Evolutionary conservation across 805 yeast species (phyloP).

Genomic region (Maudiozyma bulderi): DNA sequence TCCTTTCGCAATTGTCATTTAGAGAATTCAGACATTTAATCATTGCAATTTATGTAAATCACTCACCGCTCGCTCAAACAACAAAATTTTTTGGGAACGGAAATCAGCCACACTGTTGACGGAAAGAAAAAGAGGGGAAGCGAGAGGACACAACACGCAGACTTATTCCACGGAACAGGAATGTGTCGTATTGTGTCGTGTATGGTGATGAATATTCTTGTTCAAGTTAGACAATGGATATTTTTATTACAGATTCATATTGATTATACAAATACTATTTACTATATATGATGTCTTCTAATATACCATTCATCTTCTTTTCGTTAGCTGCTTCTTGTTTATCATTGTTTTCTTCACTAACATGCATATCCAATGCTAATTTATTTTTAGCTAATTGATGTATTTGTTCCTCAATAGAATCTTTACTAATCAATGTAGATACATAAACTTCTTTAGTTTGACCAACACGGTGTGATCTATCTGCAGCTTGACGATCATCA

Average conservation of each 20-base stretch:
- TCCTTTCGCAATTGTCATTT: too few relatives aligned
- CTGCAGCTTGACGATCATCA: constrained; percentile 98
- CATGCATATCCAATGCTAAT: constrained; percentile 60
- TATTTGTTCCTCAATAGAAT: constrained; percentile 85
- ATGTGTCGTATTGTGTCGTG: too few relatives aligned
- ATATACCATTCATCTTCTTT: constrained; percentile 42
- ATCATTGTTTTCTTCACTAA: constrained; percentile 36
- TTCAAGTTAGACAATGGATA: too few relatives aligned
- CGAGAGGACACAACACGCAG: too few relatives aligned
- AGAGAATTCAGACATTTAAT: too few relatives aligned
- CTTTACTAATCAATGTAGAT: constrained; percentile 57
- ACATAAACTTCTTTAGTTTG: constrained; percentile 80
- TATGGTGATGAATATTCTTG: too few relatives aligned
- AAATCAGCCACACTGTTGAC: too few relatives aligned
- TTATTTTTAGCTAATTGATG: constrained; percentile 80
- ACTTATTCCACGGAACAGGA: too few relatives aligned
- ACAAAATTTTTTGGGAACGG: too few relatives aligned
- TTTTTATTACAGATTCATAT: not conserved
- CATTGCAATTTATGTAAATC: too few relatives aligned
- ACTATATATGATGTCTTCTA: constrained; percentile 28
- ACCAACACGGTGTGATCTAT: constrained; percentile 96
- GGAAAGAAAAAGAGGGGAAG: too few relatives aligned
- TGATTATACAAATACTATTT: not conserved
- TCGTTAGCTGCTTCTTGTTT: constrained; percentile 34
- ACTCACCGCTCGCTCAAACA: too few relatives aligned